Conservation (phyloP, 306 rosid genomes). For the Cucumis hystrix region DNA sequence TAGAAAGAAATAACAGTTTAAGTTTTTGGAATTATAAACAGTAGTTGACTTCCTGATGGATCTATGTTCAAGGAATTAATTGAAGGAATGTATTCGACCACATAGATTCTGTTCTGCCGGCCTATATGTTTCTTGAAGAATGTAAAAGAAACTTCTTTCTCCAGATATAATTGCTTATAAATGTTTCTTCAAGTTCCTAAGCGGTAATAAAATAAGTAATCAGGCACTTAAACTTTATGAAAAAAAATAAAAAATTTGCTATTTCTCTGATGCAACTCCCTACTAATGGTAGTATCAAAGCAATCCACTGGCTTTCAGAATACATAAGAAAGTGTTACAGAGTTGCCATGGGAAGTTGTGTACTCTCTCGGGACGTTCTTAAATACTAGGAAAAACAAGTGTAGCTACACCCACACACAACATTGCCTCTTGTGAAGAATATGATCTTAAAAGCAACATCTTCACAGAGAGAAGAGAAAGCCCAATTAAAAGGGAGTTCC, state of each 20-base stretch:
- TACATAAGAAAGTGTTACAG: slow-evolving; percentile 71
- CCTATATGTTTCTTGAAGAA: slow-evolving; percentile 63
- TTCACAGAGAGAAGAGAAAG: not conserved
- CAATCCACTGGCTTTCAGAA: slow-evolving; percentile 61
- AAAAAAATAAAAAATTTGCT: slow-evolving; percentile 39
- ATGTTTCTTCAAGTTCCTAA: slow-evolving; percentile 74
- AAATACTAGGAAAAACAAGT: not conserved
- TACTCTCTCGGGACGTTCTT: not conserved
- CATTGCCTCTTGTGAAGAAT: not conserved
- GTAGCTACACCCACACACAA: not conserved
- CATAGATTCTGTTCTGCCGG: slow-evolving; percentile 45
- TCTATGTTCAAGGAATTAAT: slow-evolving; percentile 60
- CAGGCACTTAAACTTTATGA: slow-evolving; percentile 54
- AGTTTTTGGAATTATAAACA: slow-evolving; percentile 43
- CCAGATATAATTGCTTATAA: slow-evolving; percentile 53
- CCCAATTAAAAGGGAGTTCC: too few relatives aligned
- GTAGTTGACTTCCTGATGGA: slow-evolving; percentile 72
- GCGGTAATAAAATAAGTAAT: slow-evolving; percentile 43
- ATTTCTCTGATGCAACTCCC: slow-evolving; percentile 42
- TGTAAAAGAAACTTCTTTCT: slow-evolving; percentile 84
- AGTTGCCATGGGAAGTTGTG: slow-evolving; percentile 38
- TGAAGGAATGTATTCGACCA: slow-evolving; percentile 73
- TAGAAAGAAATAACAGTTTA: slow-evolving; percentile 51
- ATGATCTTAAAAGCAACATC: not conserved
- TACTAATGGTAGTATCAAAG: slow-evolving; percentile 44